Percentiles rank a stretch among this genome's conserved stretches.
These are phyloP conservation scores for Backusella psychrophila DNA, from an alignment of 192 early-diverging fungal species.

Conservation along the genomic window DNA sequence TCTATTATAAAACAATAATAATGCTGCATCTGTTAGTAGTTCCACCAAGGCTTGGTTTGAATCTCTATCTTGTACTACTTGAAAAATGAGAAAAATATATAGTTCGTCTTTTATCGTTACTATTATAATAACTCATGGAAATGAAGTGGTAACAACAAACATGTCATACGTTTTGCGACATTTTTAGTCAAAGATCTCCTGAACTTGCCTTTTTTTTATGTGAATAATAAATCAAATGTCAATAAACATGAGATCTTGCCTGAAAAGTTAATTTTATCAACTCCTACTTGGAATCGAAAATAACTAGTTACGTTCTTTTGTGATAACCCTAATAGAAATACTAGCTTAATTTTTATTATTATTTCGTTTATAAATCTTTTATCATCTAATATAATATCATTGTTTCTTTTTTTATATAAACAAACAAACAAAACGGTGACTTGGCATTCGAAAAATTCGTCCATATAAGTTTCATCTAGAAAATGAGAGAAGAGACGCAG, in stretches of 20 bases:
- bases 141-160: background rate
- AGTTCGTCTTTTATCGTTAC: background rate
- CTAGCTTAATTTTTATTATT: background rate
- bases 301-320: background rate
- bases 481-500: background rate
- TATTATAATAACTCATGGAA: background rate
- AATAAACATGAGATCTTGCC: background rate
- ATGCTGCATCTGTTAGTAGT: background rate
- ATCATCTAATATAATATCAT: background rate
- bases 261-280: background rate
- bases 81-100: background rate
- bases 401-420: background rate
- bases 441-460: background rate
- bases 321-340: background rate
- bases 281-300: background rate
- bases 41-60: background rate
- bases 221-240: background rate
- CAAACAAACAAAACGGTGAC: background rate
- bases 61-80: slow-evolving; percentile 7
- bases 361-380: background rate
- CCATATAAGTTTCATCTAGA: background rate
- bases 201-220: background rate
- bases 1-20: background rate
- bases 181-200: background rate
- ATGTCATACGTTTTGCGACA: background rate